Evolutionary conservation across 768 basidiomycete species (phyloP), one percentile per base, ranked within the genome.

Genomic region (Mycena vulgaris): DNA sequence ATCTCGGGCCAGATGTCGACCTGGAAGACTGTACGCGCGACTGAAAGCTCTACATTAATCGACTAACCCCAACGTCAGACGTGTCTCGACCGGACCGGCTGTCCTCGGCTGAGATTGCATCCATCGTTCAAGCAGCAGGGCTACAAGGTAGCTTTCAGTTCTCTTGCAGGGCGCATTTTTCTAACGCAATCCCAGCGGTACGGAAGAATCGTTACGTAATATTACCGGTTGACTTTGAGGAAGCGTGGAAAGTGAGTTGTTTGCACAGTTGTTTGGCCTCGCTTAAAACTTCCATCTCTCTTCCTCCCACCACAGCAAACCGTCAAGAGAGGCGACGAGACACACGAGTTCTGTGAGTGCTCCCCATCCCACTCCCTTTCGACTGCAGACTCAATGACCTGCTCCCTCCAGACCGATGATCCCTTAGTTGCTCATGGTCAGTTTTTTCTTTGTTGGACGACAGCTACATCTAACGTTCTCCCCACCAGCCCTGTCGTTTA

Each of bases 131-230:
- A 82, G 96, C 95, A 11, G 97, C 98, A 53, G 98, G 98, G 76
- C 84, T 99, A 30, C 98, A 99, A 90, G 97, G 97, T 92, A 78
- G 37, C 74, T 70, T 30, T n/a, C 5, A 25, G 28, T 39, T 49
- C 55, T 13, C 40, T 13, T 27, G 27, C 25, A 27, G 40, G 35
- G 49, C 35, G 16, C 39, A 51, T 28, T 21, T 39, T 8, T 17
- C 37, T 40, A 49, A 75, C 63, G 49, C 25, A 59, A 14, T 57
- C n/a, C n/a, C 73, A 96, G 97, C 97, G 74, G 97, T 99, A 19
- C 92, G 97, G 67, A 98, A 98, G 85, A 98, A 99, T 81, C 93
- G 97, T 77, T 99, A 99, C 83, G 90, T 99, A 52, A 97, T 99
- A 78, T 85, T 99, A 25, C 97, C 98, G 0, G 89, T 93, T 17